These are phyloP conservation scores for Delonix regia DNA, from an alignment of 306 rosid genomes.

Conservation along the genomic window DNA sequence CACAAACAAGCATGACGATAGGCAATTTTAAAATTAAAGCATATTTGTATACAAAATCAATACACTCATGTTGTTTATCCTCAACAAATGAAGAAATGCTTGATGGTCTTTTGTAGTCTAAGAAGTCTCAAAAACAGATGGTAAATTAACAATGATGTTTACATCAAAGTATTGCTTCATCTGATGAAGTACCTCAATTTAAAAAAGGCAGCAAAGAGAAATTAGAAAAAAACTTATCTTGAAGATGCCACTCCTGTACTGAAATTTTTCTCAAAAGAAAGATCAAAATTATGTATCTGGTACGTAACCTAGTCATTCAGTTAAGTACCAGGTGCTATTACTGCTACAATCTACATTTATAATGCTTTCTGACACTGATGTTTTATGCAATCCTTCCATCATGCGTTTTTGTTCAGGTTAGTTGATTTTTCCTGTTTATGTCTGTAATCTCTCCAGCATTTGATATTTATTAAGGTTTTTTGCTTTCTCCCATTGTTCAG, in stretches of 20 bases:
- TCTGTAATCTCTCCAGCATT: constrained; percentile 16
- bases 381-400: neutral
- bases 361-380: neutral
- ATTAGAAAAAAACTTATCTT: no score
- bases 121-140: neutral
- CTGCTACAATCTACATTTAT: no score
- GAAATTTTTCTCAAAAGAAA: no score
- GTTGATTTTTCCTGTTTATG: constrained; percentile 7
- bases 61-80: neutral
- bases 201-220: no score
- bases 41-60: neutral
- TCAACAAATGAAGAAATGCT: neutral
- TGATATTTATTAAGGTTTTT: constrained; percentile 28
- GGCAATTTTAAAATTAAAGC: neutral
- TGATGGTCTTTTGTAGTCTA: neutral
- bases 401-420: neutral
- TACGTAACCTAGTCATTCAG: no score
- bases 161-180: neutral
- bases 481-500: constrained; percentile 42
- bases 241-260: no score
- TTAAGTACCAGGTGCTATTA: no score
- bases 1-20: neutral
- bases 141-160: neutral
- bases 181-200: neutral
- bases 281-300: no score